Base-by-base conservation (phyloP, 495 filamentous ascomycete species). In the Saxophila tyrrhenica region DNA sequence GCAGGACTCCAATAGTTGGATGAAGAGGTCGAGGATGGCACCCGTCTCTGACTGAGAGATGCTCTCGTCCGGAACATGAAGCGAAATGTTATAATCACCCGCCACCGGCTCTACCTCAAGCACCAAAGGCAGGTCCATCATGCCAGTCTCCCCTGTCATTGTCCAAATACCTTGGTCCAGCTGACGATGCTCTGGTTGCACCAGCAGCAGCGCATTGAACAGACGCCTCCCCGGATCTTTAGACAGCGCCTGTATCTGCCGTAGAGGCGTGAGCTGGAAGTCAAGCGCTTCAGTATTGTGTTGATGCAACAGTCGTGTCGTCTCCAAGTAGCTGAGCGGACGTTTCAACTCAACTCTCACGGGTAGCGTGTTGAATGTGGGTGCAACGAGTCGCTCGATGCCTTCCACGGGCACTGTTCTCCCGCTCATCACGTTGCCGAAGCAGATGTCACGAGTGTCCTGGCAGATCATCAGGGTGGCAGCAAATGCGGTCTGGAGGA, bases 341-440 rank as follows among this genome's bases (percentile, higher is more conserved):
- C 50, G 54, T 2, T 68, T 62, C n/a, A 83, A 48, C 25, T 77
- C 64, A 50, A 84, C 65, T 19, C 89, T 76, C n/a, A 88, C 68
- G 0, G 90, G 88, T 20, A 95, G 72, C 0, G 90, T 95, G 56
- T 91, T 94, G 69, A 95, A 92, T 63, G 87, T 88, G 1, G 90
- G 90, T 1, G 85, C 83, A 20, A 94, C 77, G 9, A 95, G 79
- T 3, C 79, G 72, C 13, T 87, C 78, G 24, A 91, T 73, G 2
- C 75, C 73, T 21, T 83, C 74, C 19, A 88, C 62, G 2, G 81
- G 67, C 11, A 85, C 60, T 0, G 79, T 81, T 32, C 87, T 78
- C 0, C 87, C 88, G 60, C 78, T 86, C 51, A 87, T 77, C 7
- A 92, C 81, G 58, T 80, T 89, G 0, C 87, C 87, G 52, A 94